phyloP scores from a whole-genome alignment of 2,329 filamentous ascomycete species.

The Xenosphaeropsis pyriputrescens region DNA sequence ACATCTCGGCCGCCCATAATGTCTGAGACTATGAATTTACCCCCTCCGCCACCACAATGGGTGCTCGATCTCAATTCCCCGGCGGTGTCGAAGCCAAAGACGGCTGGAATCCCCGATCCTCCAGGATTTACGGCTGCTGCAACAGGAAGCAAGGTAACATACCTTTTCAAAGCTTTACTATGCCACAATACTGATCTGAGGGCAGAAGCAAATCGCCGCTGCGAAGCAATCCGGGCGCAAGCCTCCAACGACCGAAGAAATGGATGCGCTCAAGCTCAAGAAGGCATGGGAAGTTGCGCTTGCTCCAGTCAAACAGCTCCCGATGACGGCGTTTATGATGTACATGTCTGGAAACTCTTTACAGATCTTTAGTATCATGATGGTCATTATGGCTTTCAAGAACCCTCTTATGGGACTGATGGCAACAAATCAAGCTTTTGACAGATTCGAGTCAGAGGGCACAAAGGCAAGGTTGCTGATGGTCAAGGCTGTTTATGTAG shows the following conservation, averaged over 20 bases:
- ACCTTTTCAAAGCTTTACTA: constrained; percentile 1
- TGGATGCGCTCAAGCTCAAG: constrained; percentile 91
- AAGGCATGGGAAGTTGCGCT: constrained; percentile 98
- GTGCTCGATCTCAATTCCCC: constrained; percentile 64
- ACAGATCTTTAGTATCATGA: constrained; percentile 99
- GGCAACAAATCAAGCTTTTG: constrained; percentile 75
- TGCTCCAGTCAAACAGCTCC: constrained; percentile 81
- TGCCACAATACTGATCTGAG: constrained; percentile 4
- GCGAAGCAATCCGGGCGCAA: constrained; percentile 35
- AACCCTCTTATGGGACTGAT: constrained; percentile 78
- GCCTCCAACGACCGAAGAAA: constrained; percentile 65
- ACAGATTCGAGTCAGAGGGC: constrained; percentile 73
- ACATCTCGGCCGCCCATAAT: not conserved
- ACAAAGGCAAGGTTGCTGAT: constrained; percentile 60
- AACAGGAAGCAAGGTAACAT: constrained; percentile 39
- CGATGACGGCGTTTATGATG: constrained; percentile 99
- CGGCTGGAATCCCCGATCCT: constrained; percentile 61
- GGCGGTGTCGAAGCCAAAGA: constrained; percentile 50
- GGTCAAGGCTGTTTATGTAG: constrained; percentile 78
- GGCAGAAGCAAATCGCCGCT: constrained; percentile 22
- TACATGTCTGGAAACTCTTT: constrained; percentile 99
- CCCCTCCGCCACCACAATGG: constrained; percentile 57
- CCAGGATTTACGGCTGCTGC: constrained; percentile 55
- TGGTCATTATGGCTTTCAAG: constrained; percentile 99
- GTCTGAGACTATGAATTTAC: constrained; percentile 19